A percentile compares a stretch with the other conserved stretches of the same genome.
phyloP scores from a whole-genome alignment of 176 grass and related monocot species.

The Triticum monococcum region DNA sequence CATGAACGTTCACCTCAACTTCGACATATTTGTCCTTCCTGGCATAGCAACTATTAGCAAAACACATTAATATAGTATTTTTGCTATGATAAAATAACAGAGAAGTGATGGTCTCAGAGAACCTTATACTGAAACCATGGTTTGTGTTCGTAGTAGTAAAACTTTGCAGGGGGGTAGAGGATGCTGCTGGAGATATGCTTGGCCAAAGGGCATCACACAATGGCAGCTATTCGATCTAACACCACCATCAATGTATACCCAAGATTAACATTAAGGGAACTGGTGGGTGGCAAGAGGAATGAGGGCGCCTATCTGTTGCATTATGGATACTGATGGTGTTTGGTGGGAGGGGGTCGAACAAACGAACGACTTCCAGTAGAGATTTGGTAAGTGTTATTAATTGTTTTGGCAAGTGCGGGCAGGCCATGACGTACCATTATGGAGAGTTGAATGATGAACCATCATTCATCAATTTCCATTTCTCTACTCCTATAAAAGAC shows the following conservation, averaged over 20 bases:
- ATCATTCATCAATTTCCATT: no score
- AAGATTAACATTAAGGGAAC: neutral
- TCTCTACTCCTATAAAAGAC: no score
- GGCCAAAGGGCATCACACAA: neutral
- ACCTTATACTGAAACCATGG: neutral
- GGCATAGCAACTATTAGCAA: neutral
- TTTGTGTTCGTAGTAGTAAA: neutral
- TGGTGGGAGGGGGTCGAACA: no score
- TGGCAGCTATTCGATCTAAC: neutral
- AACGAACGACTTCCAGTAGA: no score
- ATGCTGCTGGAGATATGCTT: neutral
- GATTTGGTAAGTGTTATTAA: no score
- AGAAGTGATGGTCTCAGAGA: neutral
- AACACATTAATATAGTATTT: neutral
- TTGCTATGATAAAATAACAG: neutral
- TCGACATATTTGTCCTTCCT: conserved; percentile 41
- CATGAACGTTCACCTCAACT: conserved; percentile 44
- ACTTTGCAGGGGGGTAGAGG: neutral
- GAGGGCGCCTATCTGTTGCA: neutral
- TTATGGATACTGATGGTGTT: neutral
- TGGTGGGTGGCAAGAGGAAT: neutral
- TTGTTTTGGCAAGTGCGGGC: no score
- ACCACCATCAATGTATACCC: neutral
- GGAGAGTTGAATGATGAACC: no score
- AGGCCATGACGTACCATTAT: no score